phyloP scores from a whole-genome alignment of 2,329 filamentous ascomycete species.

The Diplodia seriata region DNA sequence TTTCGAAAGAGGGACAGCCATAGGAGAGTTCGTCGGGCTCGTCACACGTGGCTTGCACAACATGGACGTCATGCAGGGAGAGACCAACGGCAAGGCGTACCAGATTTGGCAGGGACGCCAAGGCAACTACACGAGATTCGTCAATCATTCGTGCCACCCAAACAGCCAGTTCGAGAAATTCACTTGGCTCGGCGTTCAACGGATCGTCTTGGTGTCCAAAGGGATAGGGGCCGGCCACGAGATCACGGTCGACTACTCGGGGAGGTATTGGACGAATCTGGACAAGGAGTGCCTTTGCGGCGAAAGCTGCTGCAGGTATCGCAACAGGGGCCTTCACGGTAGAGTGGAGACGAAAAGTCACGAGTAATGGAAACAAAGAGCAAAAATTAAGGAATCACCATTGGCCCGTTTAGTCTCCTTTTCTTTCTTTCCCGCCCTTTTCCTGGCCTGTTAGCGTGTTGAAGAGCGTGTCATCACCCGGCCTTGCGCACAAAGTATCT shows the following conservation, averaged over 20 bases:
- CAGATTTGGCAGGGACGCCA: conserved; percentile 65
- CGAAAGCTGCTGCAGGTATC: conserved; percentile 59
- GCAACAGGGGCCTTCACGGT: conserved; percentile 5
- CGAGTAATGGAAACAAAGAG: background rate
- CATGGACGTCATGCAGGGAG: conserved; percentile 61
- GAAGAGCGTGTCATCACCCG: no score
- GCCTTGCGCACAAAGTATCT: no score
- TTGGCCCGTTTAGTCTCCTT: background rate
- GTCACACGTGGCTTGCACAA: conserved; percentile 61
- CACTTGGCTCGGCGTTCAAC: conserved; percentile 62
- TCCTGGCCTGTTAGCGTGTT: no score
- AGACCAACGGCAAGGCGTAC: conserved; percentile 60
- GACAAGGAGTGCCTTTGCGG: conserved; percentile 64
- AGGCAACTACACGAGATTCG: conserved; percentile 65
- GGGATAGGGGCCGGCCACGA: conserved; percentile 61
- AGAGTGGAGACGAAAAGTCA: conserved; percentile 5
- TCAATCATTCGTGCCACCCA: conserved; percentile 65
- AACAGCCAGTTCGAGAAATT: conserved; percentile 65
- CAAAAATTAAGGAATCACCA: background rate
- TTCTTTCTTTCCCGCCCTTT: background rate
- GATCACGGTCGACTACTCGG: conserved; percentile 65
- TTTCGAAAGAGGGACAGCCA: conserved; percentile 60
- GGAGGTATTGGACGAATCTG: conserved; percentile 63
- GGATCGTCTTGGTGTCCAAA: conserved; percentile 63
- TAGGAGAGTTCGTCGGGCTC: conserved; percentile 64